Conservation (phyloP, 768 basidiomycete species). For the Hortiboletus campestris region DNA sequence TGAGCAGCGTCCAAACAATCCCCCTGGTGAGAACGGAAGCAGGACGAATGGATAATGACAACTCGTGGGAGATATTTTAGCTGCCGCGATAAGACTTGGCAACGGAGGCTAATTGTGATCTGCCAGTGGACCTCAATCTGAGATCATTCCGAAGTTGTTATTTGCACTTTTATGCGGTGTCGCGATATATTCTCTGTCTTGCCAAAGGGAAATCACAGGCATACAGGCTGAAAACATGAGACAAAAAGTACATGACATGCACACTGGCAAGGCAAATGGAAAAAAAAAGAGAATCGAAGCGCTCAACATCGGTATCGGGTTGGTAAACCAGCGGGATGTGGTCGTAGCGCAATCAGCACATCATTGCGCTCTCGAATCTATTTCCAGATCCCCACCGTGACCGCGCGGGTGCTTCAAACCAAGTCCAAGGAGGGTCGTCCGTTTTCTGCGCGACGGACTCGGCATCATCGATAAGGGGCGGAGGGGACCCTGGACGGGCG, state of each 20-base stretch:
- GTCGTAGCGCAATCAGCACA: background rate
- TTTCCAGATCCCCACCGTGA: background rate
- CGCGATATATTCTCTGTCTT: background rate
- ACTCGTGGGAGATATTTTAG: no score
- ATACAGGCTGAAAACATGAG: slow-evolving; percentile 17
- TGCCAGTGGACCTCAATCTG: no score
- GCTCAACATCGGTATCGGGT: background rate
- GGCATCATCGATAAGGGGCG: slow-evolving; percentile 28
- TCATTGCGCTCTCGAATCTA: slow-evolving; percentile 5
- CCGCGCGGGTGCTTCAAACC: slow-evolving; percentile 8
- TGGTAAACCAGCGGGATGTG: background rate
- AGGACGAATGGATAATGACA: no score
- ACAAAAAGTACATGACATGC: slow-evolving; percentile 4
- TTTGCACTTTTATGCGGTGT: background rate
- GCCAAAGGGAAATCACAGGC: background rate
- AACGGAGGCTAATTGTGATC: no score
- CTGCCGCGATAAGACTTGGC: no score
- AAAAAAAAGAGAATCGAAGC: background rate
- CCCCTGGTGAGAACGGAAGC: no score
- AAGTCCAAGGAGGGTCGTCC: slow-evolving; percentile 22
- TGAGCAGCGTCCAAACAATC: no score
- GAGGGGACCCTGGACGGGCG: slow-evolving; percentile 32
- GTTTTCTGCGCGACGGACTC: slow-evolving; percentile 15
- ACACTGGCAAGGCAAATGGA: background rate
- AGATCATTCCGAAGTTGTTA: background rate